Conservation (phyloP, 2,329 filamentous ascomycete genomes). For the Chaetoscypha palmicola region DNA sequence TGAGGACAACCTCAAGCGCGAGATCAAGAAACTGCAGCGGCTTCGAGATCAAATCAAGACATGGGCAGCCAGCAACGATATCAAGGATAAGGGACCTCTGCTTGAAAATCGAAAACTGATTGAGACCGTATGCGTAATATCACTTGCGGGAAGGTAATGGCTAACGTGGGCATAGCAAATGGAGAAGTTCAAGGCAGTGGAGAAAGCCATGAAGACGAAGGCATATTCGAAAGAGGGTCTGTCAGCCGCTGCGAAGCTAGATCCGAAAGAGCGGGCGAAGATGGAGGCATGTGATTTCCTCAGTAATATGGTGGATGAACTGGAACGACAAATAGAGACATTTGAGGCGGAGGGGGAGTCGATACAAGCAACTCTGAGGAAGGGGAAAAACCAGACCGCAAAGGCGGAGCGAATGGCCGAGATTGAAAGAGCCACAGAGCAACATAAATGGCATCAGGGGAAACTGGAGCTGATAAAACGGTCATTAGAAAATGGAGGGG, state of each 20-base stretch:
- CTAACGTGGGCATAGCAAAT: slow-evolving; percentile 64
- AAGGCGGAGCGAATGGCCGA: slow-evolving; percentile 86
- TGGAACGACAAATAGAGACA: slow-evolving; percentile 87
- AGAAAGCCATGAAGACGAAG: slow-evolving; percentile 99
- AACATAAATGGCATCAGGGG: slow-evolving; percentile 92
- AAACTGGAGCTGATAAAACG: slow-evolving; percentile 88
- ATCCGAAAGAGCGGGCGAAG: slow-evolving; percentile 97
- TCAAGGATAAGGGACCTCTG: slow-evolving; percentile 97
- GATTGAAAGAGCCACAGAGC: slow-evolving; percentile 76
- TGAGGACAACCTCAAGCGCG: slow-evolving; percentile 95
- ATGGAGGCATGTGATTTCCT: slow-evolving; percentile 83
- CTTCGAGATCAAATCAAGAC: slow-evolving; percentile 98
- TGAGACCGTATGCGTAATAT: slow-evolving; percentile 65
- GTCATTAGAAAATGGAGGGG: slow-evolving; percentile 83
- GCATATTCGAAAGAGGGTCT: slow-evolving; percentile 98
- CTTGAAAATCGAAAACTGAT: slow-evolving; percentile 92
- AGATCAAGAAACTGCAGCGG: slow-evolving; percentile 99
- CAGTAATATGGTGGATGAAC: slow-evolving; percentile 77
- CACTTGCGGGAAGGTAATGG: slow-evolving; percentile 11
- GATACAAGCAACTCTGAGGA: slow-evolving; percentile 85
- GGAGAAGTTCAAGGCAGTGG: slow-evolving; percentile 99
- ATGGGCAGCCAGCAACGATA: slow-evolving; percentile 96
- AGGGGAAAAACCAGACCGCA: slow-evolving; percentile 77
- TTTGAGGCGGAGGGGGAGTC: slow-evolving; percentile 85
- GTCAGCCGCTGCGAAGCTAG: slow-evolving; percentile 82